These are phyloP conservation scores for Xylariales sp. DNA, from an alignment of 2,329 filamentous ascomycete genomes.

Conservation along the genomic window DNA sequence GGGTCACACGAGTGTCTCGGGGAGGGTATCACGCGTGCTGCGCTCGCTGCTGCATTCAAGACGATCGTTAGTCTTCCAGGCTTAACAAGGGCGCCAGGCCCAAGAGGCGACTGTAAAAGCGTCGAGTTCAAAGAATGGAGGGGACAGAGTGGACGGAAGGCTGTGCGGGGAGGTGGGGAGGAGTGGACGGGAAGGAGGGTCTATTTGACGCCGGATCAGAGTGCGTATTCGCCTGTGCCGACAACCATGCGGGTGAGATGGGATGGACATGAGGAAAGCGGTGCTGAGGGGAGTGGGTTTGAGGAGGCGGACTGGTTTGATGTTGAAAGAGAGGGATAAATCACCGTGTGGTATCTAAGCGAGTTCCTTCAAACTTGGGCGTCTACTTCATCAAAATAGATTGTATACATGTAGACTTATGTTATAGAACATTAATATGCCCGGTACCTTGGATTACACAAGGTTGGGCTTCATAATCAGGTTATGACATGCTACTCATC, in stretches of 20 bases:
- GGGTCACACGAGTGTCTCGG: slow-evolving; percentile 12
- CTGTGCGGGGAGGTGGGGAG: slow-evolving; percentile 9
- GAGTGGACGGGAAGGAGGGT: slow-evolving; percentile 14
- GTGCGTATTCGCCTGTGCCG: slow-evolving; percentile 14
- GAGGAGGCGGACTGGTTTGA: too few species aligned
- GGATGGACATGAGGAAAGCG: not conserved
- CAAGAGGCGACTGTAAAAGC: slow-evolving; percentile 12
- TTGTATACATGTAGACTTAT: too few species aligned
- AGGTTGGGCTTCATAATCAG: too few species aligned
- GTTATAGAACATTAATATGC: too few species aligned
- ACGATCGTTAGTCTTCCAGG: slow-evolving; percentile 9
- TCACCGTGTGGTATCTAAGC: too few species aligned
- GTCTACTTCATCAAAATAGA: too few species aligned
- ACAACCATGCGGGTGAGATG: slow-evolving; percentile 16
- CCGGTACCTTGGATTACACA: too few species aligned
- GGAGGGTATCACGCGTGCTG: slow-evolving; percentile 12
- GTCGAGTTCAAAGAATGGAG: slow-evolving; percentile 15
- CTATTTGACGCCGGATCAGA: slow-evolving; percentile 15
- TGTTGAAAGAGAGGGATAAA: too few species aligned
- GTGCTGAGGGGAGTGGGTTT: too few species aligned
- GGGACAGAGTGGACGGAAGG: slow-evolving; percentile 14
- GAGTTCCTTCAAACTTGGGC: too few species aligned
- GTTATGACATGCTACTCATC: too few species aligned
- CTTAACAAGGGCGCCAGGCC: slow-evolving; percentile 11
- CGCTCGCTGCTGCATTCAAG: slow-evolving; percentile 14